These are phyloP conservation scores for Eragrostis curvula DNA, from an alignment of 176 grass and related monocot genomes.

Conservation along the genomic window DNA sequence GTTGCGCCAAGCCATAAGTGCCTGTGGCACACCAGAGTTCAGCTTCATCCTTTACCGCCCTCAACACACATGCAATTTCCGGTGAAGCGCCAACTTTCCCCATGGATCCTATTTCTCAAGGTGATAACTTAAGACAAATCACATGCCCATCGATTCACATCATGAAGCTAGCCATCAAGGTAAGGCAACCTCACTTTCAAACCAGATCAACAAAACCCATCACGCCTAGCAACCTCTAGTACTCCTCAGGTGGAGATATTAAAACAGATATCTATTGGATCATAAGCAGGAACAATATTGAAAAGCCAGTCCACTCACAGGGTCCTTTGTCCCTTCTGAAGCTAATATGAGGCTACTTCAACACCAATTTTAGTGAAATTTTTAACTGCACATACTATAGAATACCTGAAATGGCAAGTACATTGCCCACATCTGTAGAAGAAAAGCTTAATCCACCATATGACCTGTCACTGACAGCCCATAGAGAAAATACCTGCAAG, in stretches of 20 bases:
- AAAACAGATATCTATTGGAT: neutral
- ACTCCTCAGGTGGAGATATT: neutral
- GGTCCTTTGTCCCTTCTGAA: neutral
- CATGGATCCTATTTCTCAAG: neutral
- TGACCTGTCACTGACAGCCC: slow-evolving; percentile 79
- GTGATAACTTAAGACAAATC: neutral
- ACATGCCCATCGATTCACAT: neutral
- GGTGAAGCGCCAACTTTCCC: neutral
- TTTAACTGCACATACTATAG: neutral
- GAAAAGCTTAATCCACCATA: slow-evolving; percentile 94
- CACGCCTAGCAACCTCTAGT: neutral
- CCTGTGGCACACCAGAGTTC: no score
- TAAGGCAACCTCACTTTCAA: neutral
- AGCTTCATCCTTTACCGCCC: no score
- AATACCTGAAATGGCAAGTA: slow-evolving; percentile 84
- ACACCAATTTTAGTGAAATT: slow-evolving; percentile 5
- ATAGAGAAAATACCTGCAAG: slow-evolving; percentile 88
- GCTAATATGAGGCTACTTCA: slow-evolving; percentile 11
- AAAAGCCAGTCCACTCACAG: neutral
- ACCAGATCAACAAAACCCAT: neutral
- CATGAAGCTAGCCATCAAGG: neutral
- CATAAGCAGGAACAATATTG: neutral
- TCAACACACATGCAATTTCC: no score
- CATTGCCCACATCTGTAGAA: slow-evolving; percentile 76
- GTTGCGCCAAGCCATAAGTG: no score